Evolutionary conservation across 257 asterid species (phyloP).

Genomic region (Solanum chiquidenum): DNA sequence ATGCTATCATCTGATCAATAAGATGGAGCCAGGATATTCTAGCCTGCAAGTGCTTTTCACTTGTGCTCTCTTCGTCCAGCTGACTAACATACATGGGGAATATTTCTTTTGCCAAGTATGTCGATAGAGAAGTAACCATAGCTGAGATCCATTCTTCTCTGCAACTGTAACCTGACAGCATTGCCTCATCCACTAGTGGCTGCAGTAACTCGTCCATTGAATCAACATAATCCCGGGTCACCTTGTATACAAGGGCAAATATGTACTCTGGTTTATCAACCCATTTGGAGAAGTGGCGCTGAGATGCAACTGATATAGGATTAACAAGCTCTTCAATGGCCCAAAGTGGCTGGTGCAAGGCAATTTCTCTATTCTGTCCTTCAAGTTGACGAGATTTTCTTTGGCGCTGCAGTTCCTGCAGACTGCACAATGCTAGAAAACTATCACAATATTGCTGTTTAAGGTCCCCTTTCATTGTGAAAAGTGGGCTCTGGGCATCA

Average conservation of each 20-base stretch:
- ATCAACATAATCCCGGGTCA: conserved; percentile 85
- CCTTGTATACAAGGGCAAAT: conserved; percentile 79
- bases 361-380: conserved; percentile 40
- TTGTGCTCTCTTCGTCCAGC: conserved; percentile 48
- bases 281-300: conserved; percentile 88
- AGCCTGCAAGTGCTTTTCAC: conserved; percentile 39
- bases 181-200: conserved; percentile 88
- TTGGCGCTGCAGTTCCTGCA: conserved; percentile 81
- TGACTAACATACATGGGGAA: conserved; percentile 43
- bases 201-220: conserved; percentile 93
- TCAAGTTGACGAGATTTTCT: conserved; percentile 79
- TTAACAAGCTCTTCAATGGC: conserved; percentile 92
- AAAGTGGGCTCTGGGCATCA: conserved; percentile 61
- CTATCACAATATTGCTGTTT: conserved; percentile 71
- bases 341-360: conserved; percentile 88
- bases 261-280: conserved; percentile 82
- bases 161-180: conserved; percentile 93
- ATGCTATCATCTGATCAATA: conserved; percentile 71
- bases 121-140: conserved; percentile 69
- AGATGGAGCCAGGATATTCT: conserved; percentile 72
- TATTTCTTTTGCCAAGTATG: conserved; percentile 75
- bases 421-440: conserved; percentile 78
- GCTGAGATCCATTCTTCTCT: conserved; percentile 97
- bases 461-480: conserved; percentile 72
- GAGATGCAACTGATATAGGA: conserved; percentile 73